Conservation (phyloP, 345 rosid species). For the Salix brachista region DNA sequence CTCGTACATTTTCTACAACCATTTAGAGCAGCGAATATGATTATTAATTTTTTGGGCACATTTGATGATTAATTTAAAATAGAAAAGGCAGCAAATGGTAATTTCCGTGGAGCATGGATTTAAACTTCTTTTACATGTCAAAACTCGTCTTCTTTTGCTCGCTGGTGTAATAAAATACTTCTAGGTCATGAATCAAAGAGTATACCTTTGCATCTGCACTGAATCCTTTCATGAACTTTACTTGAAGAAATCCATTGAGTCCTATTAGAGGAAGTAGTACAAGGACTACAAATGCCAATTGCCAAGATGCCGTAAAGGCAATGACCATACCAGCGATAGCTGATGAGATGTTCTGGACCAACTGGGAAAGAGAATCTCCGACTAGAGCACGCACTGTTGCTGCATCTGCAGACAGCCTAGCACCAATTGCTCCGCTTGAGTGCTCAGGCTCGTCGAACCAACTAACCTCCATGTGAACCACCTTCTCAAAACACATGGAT, state of each 20-base stretch:
- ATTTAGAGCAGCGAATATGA: background rate
- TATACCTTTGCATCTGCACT: too few relatives aligned
- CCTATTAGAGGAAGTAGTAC: conserved; percentile 57
- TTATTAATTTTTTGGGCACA: background rate
- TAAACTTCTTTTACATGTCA: background rate
- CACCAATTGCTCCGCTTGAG: conserved; percentile 80
- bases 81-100: background rate
- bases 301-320: conserved; percentile 68
- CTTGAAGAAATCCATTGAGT: too few relatives aligned
- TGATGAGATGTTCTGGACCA: conserved; percentile 59
- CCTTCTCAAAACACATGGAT: conserved; percentile 75
- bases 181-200: too few relatives aligned
- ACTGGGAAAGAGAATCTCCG: conserved; percentile 66
- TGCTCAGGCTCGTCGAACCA: conserved; percentile 77
- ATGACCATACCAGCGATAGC: conserved; percentile 63
- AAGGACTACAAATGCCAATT: conserved; percentile 57
- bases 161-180: background rate
- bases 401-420: conserved; percentile 82
- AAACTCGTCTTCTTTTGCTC: background rate
- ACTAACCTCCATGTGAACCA: conserved; percentile 72
- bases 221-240: too few relatives aligned
- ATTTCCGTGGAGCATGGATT: background rate
- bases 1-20: conserved; percentile 69
- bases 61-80: background rate
- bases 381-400: conserved; percentile 59